phyloP scores from a whole-genome alignment of 2,329 filamentous ascomycete species.

The Cordyceps militaris region DNA sequence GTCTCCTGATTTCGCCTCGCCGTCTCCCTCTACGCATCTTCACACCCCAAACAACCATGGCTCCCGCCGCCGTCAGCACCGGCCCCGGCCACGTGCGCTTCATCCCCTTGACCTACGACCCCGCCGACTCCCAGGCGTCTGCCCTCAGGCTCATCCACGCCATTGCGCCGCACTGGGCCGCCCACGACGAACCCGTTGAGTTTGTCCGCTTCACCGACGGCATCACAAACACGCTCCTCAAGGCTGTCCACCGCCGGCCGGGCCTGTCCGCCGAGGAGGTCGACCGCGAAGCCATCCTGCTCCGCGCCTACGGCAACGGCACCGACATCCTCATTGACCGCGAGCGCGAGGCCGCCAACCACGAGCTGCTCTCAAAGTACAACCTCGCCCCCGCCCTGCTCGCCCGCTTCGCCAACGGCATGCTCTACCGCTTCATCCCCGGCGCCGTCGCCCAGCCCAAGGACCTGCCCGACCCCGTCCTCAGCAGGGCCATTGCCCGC shows the following conservation, averaged over 20 bases:
- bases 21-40: not conserved
- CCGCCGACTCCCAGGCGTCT: slow-evolving; percentile 67
- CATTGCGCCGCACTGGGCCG: slow-evolving; percentile 77
- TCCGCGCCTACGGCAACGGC: slow-evolving; percentile 89
- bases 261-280: slow-evolving; percentile 65
- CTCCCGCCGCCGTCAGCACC: slow-evolving; percentile 25
- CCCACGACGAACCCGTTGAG: slow-evolving; percentile 66
- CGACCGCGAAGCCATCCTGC: slow-evolving; percentile 77
- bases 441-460: slow-evolving; percentile 73
- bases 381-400: slow-evolving; percentile 80
- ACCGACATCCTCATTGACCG: slow-evolving; percentile 95
- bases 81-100: slow-evolving; percentile 44
- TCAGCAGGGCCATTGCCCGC: slow-evolving; percentile 78
- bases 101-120: slow-evolving; percentile 74
- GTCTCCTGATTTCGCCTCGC: slow-evolving; percentile 9
- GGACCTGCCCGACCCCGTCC: slow-evolving; percentile 66
- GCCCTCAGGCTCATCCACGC: slow-evolving; percentile 72
- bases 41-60: slow-evolving; percentile 23
- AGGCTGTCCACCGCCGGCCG: slow-evolving; percentile 60
- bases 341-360: slow-evolving; percentile 71
- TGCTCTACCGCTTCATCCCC: slow-evolving; percentile 86
- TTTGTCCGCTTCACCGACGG: slow-evolving; percentile 93
- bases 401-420: slow-evolving; percentile 89
- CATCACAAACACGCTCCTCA: slow-evolving; percentile 90
- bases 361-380: slow-evolving; percentile 78